Conservation (phyloP, 345 rosid species). For the Aquilaria yunnanensis region DNA sequence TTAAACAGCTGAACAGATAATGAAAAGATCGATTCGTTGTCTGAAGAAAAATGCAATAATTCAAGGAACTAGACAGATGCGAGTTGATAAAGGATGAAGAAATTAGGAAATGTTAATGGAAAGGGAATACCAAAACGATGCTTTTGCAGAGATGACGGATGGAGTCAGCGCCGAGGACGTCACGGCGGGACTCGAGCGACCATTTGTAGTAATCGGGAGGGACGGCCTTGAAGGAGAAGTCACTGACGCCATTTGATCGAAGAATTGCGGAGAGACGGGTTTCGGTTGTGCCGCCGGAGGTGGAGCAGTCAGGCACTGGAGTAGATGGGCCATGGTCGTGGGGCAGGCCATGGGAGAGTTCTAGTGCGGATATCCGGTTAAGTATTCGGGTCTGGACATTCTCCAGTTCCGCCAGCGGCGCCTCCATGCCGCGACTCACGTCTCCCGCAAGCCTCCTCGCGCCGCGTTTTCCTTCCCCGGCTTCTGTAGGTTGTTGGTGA, state of each 20-base stretch:
- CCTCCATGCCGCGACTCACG: constrained; percentile 28
- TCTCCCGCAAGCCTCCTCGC: not conserved
- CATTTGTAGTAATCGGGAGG: constrained; percentile 68
- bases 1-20: not conserved
- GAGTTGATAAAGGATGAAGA: too few species aligned
- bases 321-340: constrained; percentile 21
- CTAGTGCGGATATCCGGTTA: constrained; percentile 43
- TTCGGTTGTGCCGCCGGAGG: constrained; percentile 28
- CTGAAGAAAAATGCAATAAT: too few species aligned
- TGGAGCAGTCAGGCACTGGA: constrained; percentile 18
- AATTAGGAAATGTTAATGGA: not conserved
- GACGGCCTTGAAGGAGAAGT: constrained; percentile 59
- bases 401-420: constrained; percentile 51
- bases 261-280: constrained; percentile 64
- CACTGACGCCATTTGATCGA: constrained; percentile 41
- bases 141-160: constrained; percentile 86
- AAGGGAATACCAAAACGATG: constrained; percentile 67
- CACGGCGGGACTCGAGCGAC: constrained; percentile 66
- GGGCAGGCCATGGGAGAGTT: constrained; percentile 19
- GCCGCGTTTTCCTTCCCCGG: too few species aligned
- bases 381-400: constrained; percentile 48
- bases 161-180: constrained; percentile 64
- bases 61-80: too few species aligned
- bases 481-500: too few species aligned
- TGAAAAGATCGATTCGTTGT: too few species aligned